Conservation (phyloP, 2,329 filamentous ascomycete species). For the Westerdykella ornata region DNA sequence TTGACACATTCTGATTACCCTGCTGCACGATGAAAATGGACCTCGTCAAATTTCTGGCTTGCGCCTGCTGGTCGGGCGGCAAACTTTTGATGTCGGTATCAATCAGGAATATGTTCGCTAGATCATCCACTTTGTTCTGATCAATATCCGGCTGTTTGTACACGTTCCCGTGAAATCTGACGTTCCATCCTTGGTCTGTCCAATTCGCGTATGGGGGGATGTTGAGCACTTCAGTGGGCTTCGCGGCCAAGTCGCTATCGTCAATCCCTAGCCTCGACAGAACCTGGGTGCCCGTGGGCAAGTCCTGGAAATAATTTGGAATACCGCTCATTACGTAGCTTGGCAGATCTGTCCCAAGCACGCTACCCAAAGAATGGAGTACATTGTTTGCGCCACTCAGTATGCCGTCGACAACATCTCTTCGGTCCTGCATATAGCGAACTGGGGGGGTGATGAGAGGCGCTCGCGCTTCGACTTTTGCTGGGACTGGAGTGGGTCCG, state of each 20-base stretch:
- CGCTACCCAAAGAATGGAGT: conserved; percentile 28
- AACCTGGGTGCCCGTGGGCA: conserved; percentile 58
- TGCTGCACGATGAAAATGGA: conserved; percentile 73
- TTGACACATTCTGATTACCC: conserved; percentile 54
- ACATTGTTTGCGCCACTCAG: conserved; percentile 26
- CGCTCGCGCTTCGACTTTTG: conserved; percentile 21
- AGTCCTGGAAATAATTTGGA: conserved; percentile 60
- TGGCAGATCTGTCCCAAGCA: conserved; percentile 31
- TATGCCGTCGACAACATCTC: conserved; percentile 30
- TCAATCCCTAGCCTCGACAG: conserved; percentile 55
- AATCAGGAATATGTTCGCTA: conserved; percentile 65
- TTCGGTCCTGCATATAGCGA: conserved; percentile 24
- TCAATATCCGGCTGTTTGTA: conserved; percentile 69
- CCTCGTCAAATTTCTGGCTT: conserved; percentile 66
- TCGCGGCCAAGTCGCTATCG: conserved; percentile 52
- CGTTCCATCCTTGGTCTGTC: conserved; percentile 69
- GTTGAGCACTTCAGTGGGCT: conserved; percentile 65
- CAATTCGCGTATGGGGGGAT: conserved; percentile 64
- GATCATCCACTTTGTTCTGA: conserved; percentile 56
- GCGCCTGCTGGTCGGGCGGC: conserved; percentile 52
- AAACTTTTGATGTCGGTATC: conserved; percentile 57
- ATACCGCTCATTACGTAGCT: conserved; percentile 42
- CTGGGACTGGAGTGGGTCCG: conserved; percentile 28
- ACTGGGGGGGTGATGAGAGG: conserved; percentile 32
- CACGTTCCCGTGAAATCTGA: conserved; percentile 72